Base-by-base conservation (phyloP, 1,284 basidiomycete species). In the Puccinia coronata region DNA sequence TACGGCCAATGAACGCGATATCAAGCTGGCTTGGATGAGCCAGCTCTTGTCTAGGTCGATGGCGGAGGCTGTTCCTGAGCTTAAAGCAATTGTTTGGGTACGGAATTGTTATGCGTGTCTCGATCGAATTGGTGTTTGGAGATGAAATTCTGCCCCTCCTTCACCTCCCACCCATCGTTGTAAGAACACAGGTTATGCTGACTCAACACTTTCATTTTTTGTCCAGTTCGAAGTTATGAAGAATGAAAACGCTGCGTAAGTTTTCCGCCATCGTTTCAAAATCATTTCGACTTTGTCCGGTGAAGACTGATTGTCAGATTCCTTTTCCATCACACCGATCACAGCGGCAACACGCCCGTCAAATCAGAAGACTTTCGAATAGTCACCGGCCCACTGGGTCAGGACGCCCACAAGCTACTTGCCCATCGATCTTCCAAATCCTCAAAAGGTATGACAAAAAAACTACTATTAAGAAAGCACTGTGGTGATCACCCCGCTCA, bases 241-340 rank as follows among this genome's bases (percentile, higher is more conserved):
- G 36, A 57, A 79, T 31, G 76, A 79, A 57, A 79, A 79, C 55
- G 76, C 65, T 28, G 65, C 63, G 76, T 79, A 41, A 79, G 76
- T 23, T n/a, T 43, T 2, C 11, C 20, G 14, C n/a, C 18, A n/a
- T 31, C 23, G 1, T 23, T 25, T 8, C 8, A 39, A 2, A 43
- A 12, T 67, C 25, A 57, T 14, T 5, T 1, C 31, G 31, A 11
- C 34, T 11, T 47, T 31, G 25, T 20, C 28, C 34, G 14, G 43
- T n/a, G 16, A n/a, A n/a, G n/a, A n/a, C n/a, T n/a, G n/a, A n/a
- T n/a, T n/a, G n/a, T n/a, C n/a, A n/a, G 2, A 23, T 14, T 74
- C 39, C 31, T 18, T 20, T 39, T 53, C 14, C 43, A 25, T 11
- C 4, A 31, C 43, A 70, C 47, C 36, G 18, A 25, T 57, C 47